Evolutionary conservation across 176 grass and related monocot species (phyloP).

Genomic region (Secale cereale): DNA sequence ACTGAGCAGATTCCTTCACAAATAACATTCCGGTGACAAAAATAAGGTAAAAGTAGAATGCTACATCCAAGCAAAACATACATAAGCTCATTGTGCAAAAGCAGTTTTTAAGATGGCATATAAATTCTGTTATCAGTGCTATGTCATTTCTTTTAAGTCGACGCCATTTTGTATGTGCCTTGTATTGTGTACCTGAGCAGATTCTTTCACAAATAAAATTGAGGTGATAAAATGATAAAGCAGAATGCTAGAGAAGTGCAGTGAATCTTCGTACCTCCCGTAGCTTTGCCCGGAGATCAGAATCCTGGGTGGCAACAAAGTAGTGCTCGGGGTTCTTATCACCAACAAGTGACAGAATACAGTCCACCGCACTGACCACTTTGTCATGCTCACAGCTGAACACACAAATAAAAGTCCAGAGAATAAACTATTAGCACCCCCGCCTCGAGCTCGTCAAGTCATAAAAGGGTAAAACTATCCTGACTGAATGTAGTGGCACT

Average conservation of each 20-base stretch:
- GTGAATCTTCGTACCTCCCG: neutral
- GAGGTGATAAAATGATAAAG: neutral
- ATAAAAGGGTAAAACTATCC: neutral
- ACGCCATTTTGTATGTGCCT: neutral
- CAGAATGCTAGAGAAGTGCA: neutral
- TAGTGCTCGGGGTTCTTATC: slow-evolving; percentile 9
- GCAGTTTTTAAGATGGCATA: neutral
- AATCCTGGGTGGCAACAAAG: slow-evolving; percentile 14
- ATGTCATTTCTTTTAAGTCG: neutral
- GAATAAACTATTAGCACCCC: neutral
- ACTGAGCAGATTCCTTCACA: neutral
- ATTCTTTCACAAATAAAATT: neutral
- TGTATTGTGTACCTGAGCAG: neutral
- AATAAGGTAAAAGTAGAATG: neutral
- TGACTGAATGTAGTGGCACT: neutral
- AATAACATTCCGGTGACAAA: neutral
- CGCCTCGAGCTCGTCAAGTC: neutral
- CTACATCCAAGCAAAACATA: neutral
- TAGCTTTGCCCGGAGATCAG: neutral
- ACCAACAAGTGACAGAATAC: neutral
- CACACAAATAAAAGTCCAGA: neutral
- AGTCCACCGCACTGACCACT: slow-evolving; percentile 7
- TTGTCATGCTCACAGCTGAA: slow-evolving; percentile 10
- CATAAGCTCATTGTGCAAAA: neutral
- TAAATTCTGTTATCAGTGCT: neutral